Evolutionary conservation across 1,139 yeast genomes (phyloP), one percentile per base, ranked within the genome.

Genomic region (Taiozyma onychis): DNA sequence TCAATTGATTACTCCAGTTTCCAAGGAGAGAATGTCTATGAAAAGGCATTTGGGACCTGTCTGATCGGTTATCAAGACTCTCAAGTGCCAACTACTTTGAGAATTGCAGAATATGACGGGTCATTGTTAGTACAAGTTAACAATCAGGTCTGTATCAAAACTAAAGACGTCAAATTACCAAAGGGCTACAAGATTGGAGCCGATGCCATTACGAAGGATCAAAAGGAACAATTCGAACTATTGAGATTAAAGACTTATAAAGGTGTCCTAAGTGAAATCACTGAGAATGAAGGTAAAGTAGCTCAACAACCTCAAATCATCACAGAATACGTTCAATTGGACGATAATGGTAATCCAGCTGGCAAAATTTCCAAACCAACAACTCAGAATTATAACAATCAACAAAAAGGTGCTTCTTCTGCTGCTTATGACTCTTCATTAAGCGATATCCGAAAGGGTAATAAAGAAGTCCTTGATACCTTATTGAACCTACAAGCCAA

Each of bases 91-190:
- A 72, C 78, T 41, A 83, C 87, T 1, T 50, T 85, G n/a, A 77
- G 90, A 66, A 59, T 85, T 14, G 78, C 85, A 3, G 85, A 83
- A 59, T 75, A 81, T 35, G 60, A 61, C 24, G 70, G 71, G 34
- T 66, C 75, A 59, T 73, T 86, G 54, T 83, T 83, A 57, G 75
- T 85, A 18, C 89, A 86, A 57, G 67, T 84, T 44, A 89, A 86
- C 63, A 86, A 86, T 62, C 80, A 78, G 57, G 71, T 86, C 50
- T 82, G 90, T 62, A 80, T 85, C 67, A 82, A 81, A 62, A 83
- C 90, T 0, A 76, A 78, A 53, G 66, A 76, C 49, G 69, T 85
- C 42, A 60, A 64, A 27, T 61, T 81, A 24, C 76, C 76, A 39
- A 62, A 66, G 6, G 66, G 73, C 41, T 73, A 72, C 52, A 71